Conservation (phyloP, 2,329 filamentous ascomycete genomes). For the Sporothrix protearum region DNA sequence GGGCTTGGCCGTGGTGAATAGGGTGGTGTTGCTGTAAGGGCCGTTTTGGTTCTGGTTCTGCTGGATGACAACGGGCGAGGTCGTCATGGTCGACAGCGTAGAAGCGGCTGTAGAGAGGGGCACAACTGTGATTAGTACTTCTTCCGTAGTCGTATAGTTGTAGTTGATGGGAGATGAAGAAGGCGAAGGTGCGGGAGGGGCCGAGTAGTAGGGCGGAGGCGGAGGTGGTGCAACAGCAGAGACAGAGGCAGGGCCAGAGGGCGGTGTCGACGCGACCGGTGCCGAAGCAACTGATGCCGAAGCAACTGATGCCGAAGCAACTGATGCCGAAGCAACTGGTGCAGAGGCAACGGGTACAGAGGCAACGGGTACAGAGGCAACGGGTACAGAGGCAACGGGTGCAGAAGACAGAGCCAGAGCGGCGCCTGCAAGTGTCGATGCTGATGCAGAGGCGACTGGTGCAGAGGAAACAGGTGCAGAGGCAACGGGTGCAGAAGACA, state of each 20-base stretch:
- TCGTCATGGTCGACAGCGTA: neutral
- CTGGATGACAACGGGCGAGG: neutral
- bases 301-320: neutral
- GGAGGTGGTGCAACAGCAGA: no score
- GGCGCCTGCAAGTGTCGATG: neutral
- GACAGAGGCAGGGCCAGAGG: neutral
- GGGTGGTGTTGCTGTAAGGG: conserved; percentile 19
- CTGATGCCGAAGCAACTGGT: no score
- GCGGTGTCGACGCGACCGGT: neutral
- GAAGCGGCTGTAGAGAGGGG: conserved; percentile 15
- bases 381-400: no score
- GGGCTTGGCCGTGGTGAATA: conserved; percentile 5
- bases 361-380: no score
- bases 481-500: no score
- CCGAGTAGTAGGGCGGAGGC: neutral
- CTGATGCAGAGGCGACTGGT: neutral
- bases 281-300: neutral
- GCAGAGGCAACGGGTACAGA: no score
- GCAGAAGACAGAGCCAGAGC: neutral
- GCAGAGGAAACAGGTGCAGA: no score
- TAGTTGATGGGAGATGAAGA: conserved; percentile 4
- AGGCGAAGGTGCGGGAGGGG: neutral
- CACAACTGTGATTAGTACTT: conserved; percentile 25
- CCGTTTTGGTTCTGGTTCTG: neutral
- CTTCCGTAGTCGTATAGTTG: conserved; percentile 5